Conservation (phyloP, 1,284 basidiomycete genomes). For the Termitomyces sp. region DNA sequence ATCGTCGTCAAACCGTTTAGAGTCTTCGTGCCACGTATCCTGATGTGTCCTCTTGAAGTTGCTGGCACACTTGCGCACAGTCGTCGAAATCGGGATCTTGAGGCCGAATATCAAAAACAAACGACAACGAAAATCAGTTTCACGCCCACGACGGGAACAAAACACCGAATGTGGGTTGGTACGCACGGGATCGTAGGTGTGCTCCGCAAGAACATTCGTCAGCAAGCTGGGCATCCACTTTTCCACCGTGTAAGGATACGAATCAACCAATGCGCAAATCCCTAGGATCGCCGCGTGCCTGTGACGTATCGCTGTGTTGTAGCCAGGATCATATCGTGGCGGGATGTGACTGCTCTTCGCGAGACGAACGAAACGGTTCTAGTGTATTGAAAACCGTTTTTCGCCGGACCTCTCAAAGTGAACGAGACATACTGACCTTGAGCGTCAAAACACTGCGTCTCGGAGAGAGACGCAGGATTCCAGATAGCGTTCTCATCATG, state of each 20-base stretch:
- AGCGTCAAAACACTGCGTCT: slow-evolving; percentile 67
- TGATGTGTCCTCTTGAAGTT: slow-evolving; percentile 76
- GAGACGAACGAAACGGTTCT: slow-evolving; percentile 69
- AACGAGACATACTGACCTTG: slow-evolving; percentile 38
- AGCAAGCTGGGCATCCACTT: slow-evolving; percentile 79
- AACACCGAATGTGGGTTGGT: neutral
- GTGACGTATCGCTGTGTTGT: slow-evolving; percentile 60
- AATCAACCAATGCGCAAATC: slow-evolving; percentile 73
- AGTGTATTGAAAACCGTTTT: slow-evolving; percentile 2
- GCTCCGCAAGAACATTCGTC: slow-evolving; percentile 68
- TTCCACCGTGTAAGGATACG: slow-evolving; percentile 83
- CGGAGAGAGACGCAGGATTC: slow-evolving; percentile 77
- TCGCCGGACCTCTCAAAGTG: neutral
- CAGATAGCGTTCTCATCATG: slow-evolving; percentile 60
- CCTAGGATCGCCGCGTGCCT: slow-evolving; percentile 79
- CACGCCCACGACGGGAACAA: neutral
- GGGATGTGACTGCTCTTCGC: slow-evolving; percentile 57
- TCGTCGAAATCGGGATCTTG: slow-evolving; percentile 68
- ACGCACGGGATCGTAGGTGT: slow-evolving; percentile 74
- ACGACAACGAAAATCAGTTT: slow-evolving; percentile 1
- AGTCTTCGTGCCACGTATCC: slow-evolving; percentile 84
- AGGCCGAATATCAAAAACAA: neutral
- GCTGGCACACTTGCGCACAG: slow-evolving; percentile 67
- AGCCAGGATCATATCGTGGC: slow-evolving; percentile 48
- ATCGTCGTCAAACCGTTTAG: slow-evolving; percentile 68